Base-by-base conservation (phyloP, 73 alveolate species). In the Breviolum minutum region DNA sequence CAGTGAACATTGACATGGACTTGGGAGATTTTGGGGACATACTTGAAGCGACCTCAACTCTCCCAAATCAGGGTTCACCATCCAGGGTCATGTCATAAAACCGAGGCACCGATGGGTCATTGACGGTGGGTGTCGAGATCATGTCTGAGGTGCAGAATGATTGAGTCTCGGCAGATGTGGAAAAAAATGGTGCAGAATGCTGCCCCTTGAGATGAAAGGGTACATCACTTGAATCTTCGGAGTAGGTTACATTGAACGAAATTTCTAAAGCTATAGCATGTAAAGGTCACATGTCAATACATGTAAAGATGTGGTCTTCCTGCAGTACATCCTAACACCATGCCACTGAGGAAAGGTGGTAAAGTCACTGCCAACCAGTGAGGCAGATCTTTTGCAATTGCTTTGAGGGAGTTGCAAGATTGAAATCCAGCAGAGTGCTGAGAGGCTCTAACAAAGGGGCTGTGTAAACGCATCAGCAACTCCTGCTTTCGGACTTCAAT, bases 81-180 rank as follows among this genome's bases (percentile, higher is more conserved):
- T n/a, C 27, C 84, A 13, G 29, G 11, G 13, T 26, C 54, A 19
- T 26, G 26, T 13, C 27, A 9, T 7, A 12, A 30, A 26, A 12
- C 82, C 9, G 68, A 90, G 96, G 96, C 87, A 32, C 81, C 22
- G 96, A 90, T 62, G 96, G 96, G 20, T 90, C 96, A 63, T 32
- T 90, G 96, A 71, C 62, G 27, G 96, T 90, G 60, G 96, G 96
- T 29, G 96, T 90, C 74, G 96, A 90, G 64, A 90, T 90, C 69
- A 79, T 90, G 30, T n/a, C 14, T 22, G 87, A 63, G 61, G 9
- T 17, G 32, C 14, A 7, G 63, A 11, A 24, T 82, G 26, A 48
- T 60, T 82, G 89, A 24, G 1, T 8, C 89, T 80, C 14, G 89
- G 89, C 89, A 8, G 24, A 9, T 22, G 10, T 71, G 40, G 48